Evolutionary conservation across 192 early-diverging fungal genomes (phyloP), one percentile per base, ranked within the genome.

Genomic region (Entomortierella lignicola): DNA sequence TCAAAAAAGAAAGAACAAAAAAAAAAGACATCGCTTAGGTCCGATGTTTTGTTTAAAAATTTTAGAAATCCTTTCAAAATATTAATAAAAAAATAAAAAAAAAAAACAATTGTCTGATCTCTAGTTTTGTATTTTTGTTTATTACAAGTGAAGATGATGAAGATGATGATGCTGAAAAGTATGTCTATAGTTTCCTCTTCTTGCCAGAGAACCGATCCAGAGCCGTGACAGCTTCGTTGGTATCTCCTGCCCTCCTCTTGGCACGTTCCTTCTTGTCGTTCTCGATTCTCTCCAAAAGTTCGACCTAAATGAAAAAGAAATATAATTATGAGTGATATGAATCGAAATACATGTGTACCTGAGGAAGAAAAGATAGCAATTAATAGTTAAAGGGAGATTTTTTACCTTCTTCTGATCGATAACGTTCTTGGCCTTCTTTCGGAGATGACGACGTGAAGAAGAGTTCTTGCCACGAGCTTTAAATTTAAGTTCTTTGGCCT

Each of bases 361-460:
- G 6, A 29, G 10, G 20, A 18, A 37, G 5, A 20, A 47, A 0
- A 25, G 31, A 55, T 23, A 21, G 26, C 47, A 31, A 25, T 2
- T n/a, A 12, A 11, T 11, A 43, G n/a, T 2, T 50, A 48, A 4
- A 23, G 23, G n/a, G 20, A 7, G 53, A 0, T 26, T 13, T n/a
- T 17, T 20, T 68, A 92, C 89, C 84, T 90, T 84, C 65, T 84
- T 83, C 50, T 86, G 88, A 77, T 98, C 96, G 44, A 94, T 82
- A 55, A 98, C 83, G 66, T 98, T 96, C 44, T 87, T 82, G 81
- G 94, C 89, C 77, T 93, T 90, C 82, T 92, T 92, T 53, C 95
- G 81, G 48, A 93, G 77, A 66, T 90, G 93, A 54, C 94, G 88
- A 77, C 91, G 88, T 30, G 90, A 85, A 3, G 94, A 86, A 8